Evolutionary conservation across 148 eudicot genomes (phyloP), one percentile per base, ranked within the genome.

Genomic region (Cornus kousa): DNA sequence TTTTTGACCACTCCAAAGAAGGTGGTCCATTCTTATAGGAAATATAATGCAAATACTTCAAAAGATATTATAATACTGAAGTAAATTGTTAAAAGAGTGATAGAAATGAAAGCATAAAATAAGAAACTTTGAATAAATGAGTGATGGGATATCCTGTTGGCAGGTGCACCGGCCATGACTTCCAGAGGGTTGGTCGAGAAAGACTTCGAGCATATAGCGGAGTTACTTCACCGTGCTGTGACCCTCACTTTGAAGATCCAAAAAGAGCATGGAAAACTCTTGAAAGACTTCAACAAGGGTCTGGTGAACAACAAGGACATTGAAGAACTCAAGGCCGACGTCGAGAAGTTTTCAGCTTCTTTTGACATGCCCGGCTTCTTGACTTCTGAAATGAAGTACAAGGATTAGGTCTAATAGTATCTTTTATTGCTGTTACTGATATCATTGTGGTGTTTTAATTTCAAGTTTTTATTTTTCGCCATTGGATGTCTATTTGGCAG

Each of bases 121-220:
- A 53, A 53, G 59, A 53, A 53, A 53, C 2, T 43, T 43, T 3
- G 9, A 4, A 48, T 48, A 11, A 48, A 48, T 48, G 53, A 48
- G 12, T 53, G 16, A 53, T 53, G 59, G 19, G 59, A 53, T 2
- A 11, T 53, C 4, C 17, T 53, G 59, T 53, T 11, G 55, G 70
- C 85, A 96, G 99, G 99, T 85, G 76, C 99, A 60, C 99, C 99
- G 6, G 99, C 99, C 62, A 97, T 97, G 99, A 97, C 99, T 69
- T 97, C 99, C 22, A 90, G 99, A 88, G 99, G 99, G 22, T 83
- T 94, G 84, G 82, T 94, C 62, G 99, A 97, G 87, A 94, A 94
- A 82, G 99, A 97, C 83, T 97, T 97, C 28, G 99, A 97, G 93
- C 91, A 91, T 83, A 97, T 97, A n/a, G 99, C 87, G 7, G 99